Evolutionary conservation across 129 eudicot genomes (phyloP).

Genomic region (Oenanthe sinensis): DNA sequence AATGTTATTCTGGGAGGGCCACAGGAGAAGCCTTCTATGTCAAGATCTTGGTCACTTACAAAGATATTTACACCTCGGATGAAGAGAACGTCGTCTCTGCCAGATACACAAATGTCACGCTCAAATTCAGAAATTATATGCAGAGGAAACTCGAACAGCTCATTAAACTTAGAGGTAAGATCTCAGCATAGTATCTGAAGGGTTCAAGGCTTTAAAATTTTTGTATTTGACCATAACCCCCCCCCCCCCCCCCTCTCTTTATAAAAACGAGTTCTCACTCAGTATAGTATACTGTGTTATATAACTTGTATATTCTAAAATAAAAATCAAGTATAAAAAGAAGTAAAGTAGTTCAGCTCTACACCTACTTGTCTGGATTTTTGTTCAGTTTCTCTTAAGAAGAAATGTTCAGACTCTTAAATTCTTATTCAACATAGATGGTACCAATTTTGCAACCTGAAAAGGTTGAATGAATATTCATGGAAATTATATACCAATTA

Average conservation of each 20-base stretch:
- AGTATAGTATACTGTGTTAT: not conserved
- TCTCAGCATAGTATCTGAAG: not conserved
- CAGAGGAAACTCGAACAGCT: conserved; percentile 29
- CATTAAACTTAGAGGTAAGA: conserved; percentile 33
- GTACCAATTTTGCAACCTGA: not conserved
- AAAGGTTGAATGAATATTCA: not conserved
- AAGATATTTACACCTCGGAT: conserved; percentile 71
- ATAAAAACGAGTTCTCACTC: not conserved
- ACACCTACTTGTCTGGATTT: not conserved
- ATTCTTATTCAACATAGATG: not conserved
- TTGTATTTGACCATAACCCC: not conserved
- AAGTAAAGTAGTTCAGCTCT: not conserved
- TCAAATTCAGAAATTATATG: conserved; percentile 33
- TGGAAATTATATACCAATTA: not conserved
- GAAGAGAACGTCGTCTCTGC: conserved; percentile 57
- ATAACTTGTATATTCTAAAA: not conserved
- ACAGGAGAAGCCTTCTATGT: conserved; percentile 49
- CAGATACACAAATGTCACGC: conserved; percentile 54
- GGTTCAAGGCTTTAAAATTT: not conserved
- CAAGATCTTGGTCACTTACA: conserved; percentile 72
- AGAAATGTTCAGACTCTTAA: not conserved
- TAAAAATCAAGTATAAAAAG: not conserved
- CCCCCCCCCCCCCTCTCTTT: too few relatives aligned
- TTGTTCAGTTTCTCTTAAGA: not conserved
- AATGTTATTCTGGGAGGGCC: conserved; percentile 24